Evolutionary conservation across 805 yeast genomes (phyloP).

Genomic region (Candida suzukii): DNA sequence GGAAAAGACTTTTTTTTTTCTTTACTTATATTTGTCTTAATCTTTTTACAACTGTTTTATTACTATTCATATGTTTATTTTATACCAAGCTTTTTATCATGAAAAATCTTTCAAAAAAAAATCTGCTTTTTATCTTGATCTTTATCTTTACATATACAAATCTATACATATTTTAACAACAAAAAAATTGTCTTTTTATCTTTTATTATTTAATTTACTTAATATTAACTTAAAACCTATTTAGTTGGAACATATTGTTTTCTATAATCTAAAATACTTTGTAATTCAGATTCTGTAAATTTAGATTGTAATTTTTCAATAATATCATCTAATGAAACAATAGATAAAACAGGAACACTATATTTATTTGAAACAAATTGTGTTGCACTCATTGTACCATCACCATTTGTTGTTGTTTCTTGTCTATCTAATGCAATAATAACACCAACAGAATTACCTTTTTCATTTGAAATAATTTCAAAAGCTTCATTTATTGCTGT

Average conservation of each 20-base stretch:
- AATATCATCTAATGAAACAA: conserved; percentile 72
- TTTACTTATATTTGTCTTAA: too few relatives aligned
- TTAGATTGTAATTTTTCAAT: conserved; percentile 49
- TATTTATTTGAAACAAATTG: conserved; percentile 66
- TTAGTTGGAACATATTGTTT: conserved; percentile 36
- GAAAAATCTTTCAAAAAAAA: too few relatives aligned
- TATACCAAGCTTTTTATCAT: too few relatives aligned
- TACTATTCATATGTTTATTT: too few relatives aligned
- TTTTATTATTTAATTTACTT: background rate
- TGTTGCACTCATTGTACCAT: conserved; percentile 67
- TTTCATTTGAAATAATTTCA: conserved; percentile 59
- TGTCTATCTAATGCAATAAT: conserved; percentile 93
- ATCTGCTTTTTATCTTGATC: too few relatives aligned
- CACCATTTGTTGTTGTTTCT: conserved; percentile 71
- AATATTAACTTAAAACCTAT: too few relatives aligned
- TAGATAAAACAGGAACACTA: conserved; percentile 76
- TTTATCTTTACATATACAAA: too few relatives aligned
- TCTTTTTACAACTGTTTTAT: too few relatives aligned
- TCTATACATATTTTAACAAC: too few relatives aligned
- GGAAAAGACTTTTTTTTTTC: too few relatives aligned
- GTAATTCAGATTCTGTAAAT: conserved; percentile 51
- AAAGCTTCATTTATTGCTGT: conserved; percentile 96
- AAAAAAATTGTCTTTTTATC: background rate
- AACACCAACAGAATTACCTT: conserved; percentile 74
- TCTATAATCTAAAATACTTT: conserved; percentile 53